phyloP scores from a whole-genome alignment of 2,329 filamentous ascomycete species.

The Metarhizium robertsii region DNA sequence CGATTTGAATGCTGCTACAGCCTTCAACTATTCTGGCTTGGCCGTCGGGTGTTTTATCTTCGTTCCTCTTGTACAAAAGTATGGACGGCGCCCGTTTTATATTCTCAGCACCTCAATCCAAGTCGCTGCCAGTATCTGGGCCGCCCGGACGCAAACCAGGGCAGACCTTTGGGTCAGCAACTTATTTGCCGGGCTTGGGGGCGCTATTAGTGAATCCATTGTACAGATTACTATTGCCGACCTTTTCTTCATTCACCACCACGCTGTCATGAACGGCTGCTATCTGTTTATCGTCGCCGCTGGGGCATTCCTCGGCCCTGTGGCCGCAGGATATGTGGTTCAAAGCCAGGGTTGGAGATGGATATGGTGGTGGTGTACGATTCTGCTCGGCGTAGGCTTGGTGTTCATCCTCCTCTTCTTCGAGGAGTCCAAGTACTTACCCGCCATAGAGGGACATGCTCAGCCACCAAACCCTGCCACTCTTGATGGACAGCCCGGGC shows the following conservation, averaged over 20 bases:
- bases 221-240: constrained; percentile 27
- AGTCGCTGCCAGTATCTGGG: constrained; percentile 10
- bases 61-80: constrained; percentile 24
- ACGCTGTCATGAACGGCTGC: constrained; percentile 18
- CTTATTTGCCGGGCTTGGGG: constrained; percentile 22
- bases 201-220: constrained; percentile 28
- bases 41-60: constrained; percentile 13
- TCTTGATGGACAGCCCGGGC: neutral
- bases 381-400: constrained; percentile 3
- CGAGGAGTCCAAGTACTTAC: constrained; percentile 6
- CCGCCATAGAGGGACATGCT: neutral
- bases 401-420: constrained; percentile 3
- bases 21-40: neutral
- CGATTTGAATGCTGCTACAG: neutral
- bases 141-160: constrained; percentile 8
- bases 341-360: constrained; percentile 18
- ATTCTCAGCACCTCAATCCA: constrained; percentile 12
- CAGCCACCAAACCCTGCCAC: neutral
- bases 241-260: constrained; percentile 21
- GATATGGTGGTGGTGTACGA: constrained; percentile 16
- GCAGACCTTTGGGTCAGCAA: constrained; percentile 11
- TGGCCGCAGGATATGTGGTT: constrained; percentile 12
- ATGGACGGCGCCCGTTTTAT: constrained; percentile 23
- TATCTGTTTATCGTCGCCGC: constrained; percentile 18
- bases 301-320: constrained; percentile 15